Evolutionary conservation across 2,329 filamentous ascomycete genomes (phyloP).

Genomic region (Chaetomiaceae sp.): DNA sequence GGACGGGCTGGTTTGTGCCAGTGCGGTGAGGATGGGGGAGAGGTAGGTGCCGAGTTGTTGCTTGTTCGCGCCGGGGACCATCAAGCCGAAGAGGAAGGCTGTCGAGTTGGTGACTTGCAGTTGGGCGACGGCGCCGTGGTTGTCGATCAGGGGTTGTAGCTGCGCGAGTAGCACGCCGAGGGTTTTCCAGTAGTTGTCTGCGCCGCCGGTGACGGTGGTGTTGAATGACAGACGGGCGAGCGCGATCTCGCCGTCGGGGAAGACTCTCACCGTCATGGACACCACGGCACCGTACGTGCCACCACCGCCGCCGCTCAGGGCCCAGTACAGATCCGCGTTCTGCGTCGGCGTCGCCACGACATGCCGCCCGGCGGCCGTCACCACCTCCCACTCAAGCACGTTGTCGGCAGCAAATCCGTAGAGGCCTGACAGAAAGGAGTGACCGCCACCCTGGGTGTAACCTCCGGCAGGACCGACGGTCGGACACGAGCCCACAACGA

Average conservation of each 20-base stretch:
- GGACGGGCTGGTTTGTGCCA: no score
- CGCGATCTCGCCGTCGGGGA: conserved; percentile 7
- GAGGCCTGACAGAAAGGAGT: neutral
- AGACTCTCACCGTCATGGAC: conserved; percentile 1
- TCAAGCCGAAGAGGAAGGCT: no score
- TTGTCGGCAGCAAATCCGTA: conserved; percentile 16
- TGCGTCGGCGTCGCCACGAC: conserved; percentile 12
- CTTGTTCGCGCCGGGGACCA: no score
- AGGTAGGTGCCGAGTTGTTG: no score
- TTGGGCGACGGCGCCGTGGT: no score
- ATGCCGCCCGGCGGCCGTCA: conserved; percentile 32
- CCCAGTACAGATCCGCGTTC: conserved; percentile 22
- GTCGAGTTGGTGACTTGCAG: no score
- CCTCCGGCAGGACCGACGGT: conserved; percentile 15
- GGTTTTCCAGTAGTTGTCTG: neutral
- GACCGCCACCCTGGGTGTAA: conserved; percentile 11
- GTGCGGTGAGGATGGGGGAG: no score
- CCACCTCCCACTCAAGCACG: conserved; percentile 28
- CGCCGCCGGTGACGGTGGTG: conserved; percentile 1
- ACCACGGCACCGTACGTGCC: conserved; percentile 18
- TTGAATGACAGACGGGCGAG: conserved; percentile 1
- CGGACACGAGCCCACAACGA: conserved; percentile 10
- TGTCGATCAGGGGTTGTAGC: no score
- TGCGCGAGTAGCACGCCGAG: neutral
- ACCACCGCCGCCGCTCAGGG: conserved; percentile 20